These are phyloP conservation scores for Elsinoe ampelina DNA, from an alignment of 2,329 filamentous ascomycete genomes.

Conservation along the genomic window DNA sequence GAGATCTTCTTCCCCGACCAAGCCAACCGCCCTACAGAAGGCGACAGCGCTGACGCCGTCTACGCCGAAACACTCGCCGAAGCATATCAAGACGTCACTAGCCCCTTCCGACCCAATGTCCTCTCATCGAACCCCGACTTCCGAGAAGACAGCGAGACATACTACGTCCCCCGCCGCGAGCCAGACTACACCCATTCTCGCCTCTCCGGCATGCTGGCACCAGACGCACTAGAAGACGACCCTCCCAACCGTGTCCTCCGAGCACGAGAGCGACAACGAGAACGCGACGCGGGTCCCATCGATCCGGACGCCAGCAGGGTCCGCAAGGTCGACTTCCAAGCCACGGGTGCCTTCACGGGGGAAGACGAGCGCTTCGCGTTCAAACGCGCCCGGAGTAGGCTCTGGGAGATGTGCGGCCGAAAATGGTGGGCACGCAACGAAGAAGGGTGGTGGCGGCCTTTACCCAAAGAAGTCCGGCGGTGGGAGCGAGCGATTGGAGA, in stretches of 20 bases:
- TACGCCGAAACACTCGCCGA: constrained; percentile 60
- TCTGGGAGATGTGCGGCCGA: constrained; percentile 72
- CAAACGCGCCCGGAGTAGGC: constrained; percentile 62
- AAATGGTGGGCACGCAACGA: constrained; percentile 59
- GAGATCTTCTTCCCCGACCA: constrained; percentile 61
- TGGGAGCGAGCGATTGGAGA: constrained; percentile 46
- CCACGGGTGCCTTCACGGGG: constrained; percentile 60
- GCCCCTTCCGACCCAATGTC: constrained; percentile 71
- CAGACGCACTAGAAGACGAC: constrained; percentile 42
- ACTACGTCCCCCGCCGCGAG: constrained; percentile 20
- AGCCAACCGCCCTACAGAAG: constrained; percentile 15
- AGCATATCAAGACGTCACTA: constrained; percentile 67
- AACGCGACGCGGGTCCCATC: constrained; percentile 14
- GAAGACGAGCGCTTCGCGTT: constrained; percentile 78
- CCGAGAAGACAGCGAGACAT: constrained; percentile 19
- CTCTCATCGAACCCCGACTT: constrained; percentile 48
- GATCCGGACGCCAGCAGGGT: constrained; percentile 17
- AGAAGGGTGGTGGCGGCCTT: constrained; percentile 58
- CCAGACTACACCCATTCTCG: constrained; percentile 30
- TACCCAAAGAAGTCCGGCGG: constrained; percentile 53
- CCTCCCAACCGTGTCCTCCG: constrained; percentile 34
- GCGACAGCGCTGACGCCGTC: constrained; percentile 40
- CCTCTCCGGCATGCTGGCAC: constrained; percentile 29
- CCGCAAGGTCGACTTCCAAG: constrained; percentile 50
- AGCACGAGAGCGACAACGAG: constrained; percentile 19